Conservation (phyloP, 345 rosid species). For the Populus deltoides region DNA sequence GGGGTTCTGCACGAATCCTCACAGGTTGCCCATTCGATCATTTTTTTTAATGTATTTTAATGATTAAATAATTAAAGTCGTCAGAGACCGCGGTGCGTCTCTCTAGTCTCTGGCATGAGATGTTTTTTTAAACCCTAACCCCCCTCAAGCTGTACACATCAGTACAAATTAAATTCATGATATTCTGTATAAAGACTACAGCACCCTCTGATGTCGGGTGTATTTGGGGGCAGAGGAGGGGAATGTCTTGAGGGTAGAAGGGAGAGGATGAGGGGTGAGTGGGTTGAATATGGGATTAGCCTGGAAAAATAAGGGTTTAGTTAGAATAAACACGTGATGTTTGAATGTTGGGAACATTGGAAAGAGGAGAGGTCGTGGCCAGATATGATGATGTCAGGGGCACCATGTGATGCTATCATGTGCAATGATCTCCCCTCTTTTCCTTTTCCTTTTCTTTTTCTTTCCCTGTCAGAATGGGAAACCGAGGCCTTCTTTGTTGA, state of each 20-base stretch:
- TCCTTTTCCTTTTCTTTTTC: background rate
- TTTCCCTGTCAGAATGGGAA: background rate
- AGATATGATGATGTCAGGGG: constrained; percentile 68
- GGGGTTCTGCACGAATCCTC: constrained; percentile 29
- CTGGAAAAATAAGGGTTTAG: background rate
- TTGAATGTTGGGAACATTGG: constrained; percentile 71
- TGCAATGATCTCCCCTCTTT: constrained; percentile 7
- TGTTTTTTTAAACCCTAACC: background rate
- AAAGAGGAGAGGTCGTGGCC: constrained; percentile 67
- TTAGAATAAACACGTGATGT: constrained; percentile 46
- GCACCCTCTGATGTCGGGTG: background rate
- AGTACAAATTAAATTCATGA: background rate
- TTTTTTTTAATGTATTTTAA: background rate
- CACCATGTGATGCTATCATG: constrained; percentile 49
- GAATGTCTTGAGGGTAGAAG: background rate
- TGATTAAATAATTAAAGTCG: background rate
- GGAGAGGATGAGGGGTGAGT: background rate
- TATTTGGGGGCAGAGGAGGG: background rate
- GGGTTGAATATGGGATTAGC: constrained; percentile 5
- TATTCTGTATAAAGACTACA: background rate
- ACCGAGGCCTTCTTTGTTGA: background rate
- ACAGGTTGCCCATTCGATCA: constrained; percentile 7
- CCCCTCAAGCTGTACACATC: background rate
- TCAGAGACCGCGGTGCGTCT: background rate
- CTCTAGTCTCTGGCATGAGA: background rate